A percentile compares a stretch with the other conserved stretches of the same genome.
phyloP scores from a whole-genome alignment of 495 filamentous ascomycete species.

The Hyaloscypha hepaticicola region DNA sequence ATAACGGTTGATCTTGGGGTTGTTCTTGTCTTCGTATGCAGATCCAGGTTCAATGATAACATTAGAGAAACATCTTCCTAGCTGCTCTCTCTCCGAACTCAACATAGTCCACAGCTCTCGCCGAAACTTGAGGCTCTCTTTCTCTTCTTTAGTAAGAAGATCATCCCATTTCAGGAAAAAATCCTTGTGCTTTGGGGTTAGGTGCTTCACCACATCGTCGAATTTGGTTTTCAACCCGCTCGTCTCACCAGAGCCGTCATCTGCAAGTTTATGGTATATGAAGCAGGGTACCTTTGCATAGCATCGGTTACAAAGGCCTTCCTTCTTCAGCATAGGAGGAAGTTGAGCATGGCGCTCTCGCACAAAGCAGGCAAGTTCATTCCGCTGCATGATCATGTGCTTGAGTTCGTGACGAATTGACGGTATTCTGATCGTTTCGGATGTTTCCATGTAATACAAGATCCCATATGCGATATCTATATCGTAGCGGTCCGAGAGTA shows the following conservation, averaged over 20 bases:
- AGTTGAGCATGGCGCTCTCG: constrained; percentile 73
- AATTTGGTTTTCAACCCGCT: constrained; percentile 76
- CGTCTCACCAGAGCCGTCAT: constrained; percentile 77
- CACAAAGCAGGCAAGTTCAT: constrained; percentile 79
- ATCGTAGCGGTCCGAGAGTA: constrained; percentile 94
- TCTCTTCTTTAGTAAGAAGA: constrained; percentile 91
- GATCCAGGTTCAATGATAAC: constrained; percentile 78
- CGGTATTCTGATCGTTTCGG: constrained; percentile 79
- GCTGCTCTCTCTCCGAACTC: constrained; percentile 81
- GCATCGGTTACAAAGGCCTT: constrained; percentile 74
- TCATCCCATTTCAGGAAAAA: constrained; percentile 96
- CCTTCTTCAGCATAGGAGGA: constrained; percentile 80
- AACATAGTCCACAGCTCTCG: constrained; percentile 94
- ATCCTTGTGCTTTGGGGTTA: constrained; percentile 67
- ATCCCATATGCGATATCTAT: constrained; percentile 85
- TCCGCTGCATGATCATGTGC: constrained; percentile 96
- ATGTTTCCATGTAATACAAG: constrained; percentile 90
- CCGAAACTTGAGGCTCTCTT: constrained; percentile 75
- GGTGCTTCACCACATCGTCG: constrained; percentile 68
- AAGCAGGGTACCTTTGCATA: constrained; percentile 89
- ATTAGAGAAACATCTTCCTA: constrained; percentile 66
- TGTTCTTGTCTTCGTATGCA: constrained; percentile 60
- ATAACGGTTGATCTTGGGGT: constrained; percentile 85
- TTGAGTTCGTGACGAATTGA: constrained; percentile 80
- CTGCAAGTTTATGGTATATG: constrained; percentile 89